These are phyloP conservation scores for Hysterium pulicare DNA, from an alignment of 2,329 filamentous ascomycete species.

Conservation along the genomic window DNA sequence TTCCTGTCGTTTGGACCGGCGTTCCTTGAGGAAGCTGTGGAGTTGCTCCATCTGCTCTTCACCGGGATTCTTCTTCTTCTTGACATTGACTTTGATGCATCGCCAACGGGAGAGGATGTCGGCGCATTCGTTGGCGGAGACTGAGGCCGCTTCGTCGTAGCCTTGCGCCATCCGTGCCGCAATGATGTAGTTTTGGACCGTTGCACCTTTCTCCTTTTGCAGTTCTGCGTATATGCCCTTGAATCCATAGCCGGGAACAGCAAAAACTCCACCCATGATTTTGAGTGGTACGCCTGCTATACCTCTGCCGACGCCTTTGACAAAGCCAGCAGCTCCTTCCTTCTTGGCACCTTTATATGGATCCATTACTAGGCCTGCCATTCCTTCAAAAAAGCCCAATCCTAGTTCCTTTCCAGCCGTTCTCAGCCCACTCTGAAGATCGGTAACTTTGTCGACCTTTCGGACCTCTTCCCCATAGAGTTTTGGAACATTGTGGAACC, in stretches of 20 bases:
- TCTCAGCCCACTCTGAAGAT: constrained; percentile 69
- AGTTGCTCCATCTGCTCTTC: constrained; percentile 50
- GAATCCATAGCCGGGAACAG: constrained; percentile 75
- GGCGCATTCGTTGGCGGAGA: constrained; percentile 57
- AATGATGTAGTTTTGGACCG: constrained; percentile 75
- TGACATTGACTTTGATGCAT: constrained; percentile 57
- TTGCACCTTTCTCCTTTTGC: constrained; percentile 65
- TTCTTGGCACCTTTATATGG: constrained; percentile 67
- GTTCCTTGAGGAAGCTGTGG: constrained; percentile 41
- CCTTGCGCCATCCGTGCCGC: constrained; percentile 74
- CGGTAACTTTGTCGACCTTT: constrained; percentile 74
- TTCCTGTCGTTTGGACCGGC: constrained; percentile 32
- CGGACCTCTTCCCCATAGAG: constrained; percentile 82
- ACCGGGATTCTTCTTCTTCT: constrained; percentile 52
- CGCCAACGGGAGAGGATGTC: constrained; percentile 67
- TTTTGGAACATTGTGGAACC: constrained; percentile 82
- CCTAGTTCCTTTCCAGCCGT: constrained; percentile 78
- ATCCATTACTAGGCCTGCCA: constrained; percentile 76
- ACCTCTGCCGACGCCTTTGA: constrained; percentile 81
- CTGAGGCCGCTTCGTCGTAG: constrained; percentile 58
- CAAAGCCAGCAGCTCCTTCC: constrained; percentile 62
- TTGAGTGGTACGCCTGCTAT: constrained; percentile 79
- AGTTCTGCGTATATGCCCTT: constrained; percentile 79
- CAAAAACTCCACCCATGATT: constrained; percentile 64
- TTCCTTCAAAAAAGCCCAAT: constrained; percentile 74